Base-by-base conservation (phyloP, 140 eudicot genomes). In the Erigeron philadelphicus region DNA sequence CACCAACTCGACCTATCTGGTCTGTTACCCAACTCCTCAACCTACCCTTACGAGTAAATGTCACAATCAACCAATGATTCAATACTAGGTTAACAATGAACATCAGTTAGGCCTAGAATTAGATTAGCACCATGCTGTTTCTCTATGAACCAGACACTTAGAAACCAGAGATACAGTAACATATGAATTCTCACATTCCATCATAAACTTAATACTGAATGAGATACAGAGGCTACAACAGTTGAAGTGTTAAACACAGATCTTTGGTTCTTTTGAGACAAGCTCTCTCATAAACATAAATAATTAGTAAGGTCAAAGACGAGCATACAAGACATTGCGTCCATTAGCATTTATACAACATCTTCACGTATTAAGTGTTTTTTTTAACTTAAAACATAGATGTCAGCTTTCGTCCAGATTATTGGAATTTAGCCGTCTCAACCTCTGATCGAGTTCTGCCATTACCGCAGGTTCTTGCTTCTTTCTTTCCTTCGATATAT, bases 381-480 rank as follows among this genome's bases (percentile, higher is more conserved):
- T 10, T 43, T 47, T 43, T 64, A 9, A 41, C 81, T 38, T 64
- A 25, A 16, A 45, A 48, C 13, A 72, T 25, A 50, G 0, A 65
- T 10, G 57, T 78, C 45, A 66, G 40, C 58, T 65, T n/a, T 50
- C 85, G 0, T 79, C 84, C 25, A 45, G 61, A 25, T 76, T 74
- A n/a, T 76, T n/a, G 42, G 98, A 93, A 78, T 84, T 93, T 57
- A 89, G 82, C 49, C 96, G 84, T 72, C 88, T 81, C 67, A 83
- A 44, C 78, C 98, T 86, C 80, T 89, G 89, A 80, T 89, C 93
- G 64, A 93, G 96, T 80, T 89, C 96, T 48, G 95, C 96, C 96
- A 86, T 89, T 3, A 93, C 98, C 9, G 90, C 98, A 1, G 98
- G 90, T 75, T 93, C 96, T 80, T 88, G 98, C 81, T 93, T 93